Percentiles rank a stretch among this genome's conserved stretches.
Evolutionary conservation across 768 basidiomycete genomes (phyloP).

Genomic region (Boletellus ananiceps): DNA sequence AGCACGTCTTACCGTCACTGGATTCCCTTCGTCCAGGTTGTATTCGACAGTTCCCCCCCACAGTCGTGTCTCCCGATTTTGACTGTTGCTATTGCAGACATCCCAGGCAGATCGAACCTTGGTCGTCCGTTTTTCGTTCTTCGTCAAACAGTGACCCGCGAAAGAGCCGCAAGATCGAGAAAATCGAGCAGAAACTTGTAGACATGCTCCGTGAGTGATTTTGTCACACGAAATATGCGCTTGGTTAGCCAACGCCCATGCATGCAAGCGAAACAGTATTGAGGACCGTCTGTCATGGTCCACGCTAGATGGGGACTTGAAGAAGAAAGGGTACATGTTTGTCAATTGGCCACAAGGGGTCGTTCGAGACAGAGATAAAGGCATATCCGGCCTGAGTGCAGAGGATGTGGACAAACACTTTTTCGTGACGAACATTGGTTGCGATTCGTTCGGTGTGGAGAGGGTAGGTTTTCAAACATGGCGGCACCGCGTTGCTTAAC

Average conservation of each 20-base stretch:
- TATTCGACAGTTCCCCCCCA: too few relatives aligned
- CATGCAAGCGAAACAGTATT: conserved; percentile 4
- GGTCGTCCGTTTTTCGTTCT: neutral
- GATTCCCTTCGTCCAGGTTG: neutral
- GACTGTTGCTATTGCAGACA: neutral
- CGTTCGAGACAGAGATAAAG: conserved; percentile 3
- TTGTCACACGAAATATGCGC: neutral
- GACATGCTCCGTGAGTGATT: conserved; percentile 9
- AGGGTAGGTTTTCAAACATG: too few relatives aligned
- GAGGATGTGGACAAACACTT: conserved; percentile 9
- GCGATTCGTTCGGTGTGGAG: neutral
- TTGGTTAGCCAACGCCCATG: too few relatives aligned
- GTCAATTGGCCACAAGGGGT: conserved; percentile 6
- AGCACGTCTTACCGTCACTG: neutral
- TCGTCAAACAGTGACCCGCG: neutral
- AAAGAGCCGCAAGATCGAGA: conserved; percentile 1
- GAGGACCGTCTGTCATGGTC: conserved; percentile 9
- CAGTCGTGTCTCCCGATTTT: too few relatives aligned
- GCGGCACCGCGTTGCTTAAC: too few relatives aligned
- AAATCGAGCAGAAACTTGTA: conserved; percentile 1
- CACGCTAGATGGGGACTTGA: conserved; percentile 5
- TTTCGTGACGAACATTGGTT: conserved; percentile 1
- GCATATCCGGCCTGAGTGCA: neutral
- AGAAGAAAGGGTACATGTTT: conserved; percentile 4
- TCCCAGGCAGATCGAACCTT: neutral